Evolutionary conservation across 768 basidiomycete genomes (phyloP).

Genomic region (Lactarius indigo): DNA sequence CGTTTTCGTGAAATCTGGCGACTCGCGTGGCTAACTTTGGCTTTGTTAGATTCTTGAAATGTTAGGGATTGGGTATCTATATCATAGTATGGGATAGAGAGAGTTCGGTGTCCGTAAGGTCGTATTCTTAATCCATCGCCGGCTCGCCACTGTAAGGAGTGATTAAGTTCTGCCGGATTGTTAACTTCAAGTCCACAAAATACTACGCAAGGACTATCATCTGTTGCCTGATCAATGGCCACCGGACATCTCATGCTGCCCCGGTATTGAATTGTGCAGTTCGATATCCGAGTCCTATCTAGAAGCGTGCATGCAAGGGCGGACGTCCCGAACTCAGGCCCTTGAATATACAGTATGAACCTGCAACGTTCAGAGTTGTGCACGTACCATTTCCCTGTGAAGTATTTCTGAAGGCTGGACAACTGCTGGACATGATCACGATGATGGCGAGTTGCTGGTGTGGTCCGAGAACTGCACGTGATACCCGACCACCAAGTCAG

Average conservation of each 20-base stretch:
- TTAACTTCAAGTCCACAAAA: too few species aligned
- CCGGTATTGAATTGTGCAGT: too few species aligned
- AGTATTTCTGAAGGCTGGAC: slow-evolving; percentile 24
- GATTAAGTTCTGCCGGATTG: not conserved
- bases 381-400: slow-evolving; percentile 36
- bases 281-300: too few species aligned
- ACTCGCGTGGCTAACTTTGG: not conserved
- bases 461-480: not conserved
- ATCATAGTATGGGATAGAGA: not conserved
- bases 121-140: not conserved
- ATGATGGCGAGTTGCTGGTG: not conserved
- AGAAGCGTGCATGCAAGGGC: too few species aligned
- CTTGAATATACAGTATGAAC: too few species aligned
- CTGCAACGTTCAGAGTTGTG: not conserved
- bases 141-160: not conserved
- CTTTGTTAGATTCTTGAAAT: not conserved
- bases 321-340: too few species aligned
- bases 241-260: too few species aligned
- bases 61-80: not conserved
- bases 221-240: too few species aligned
- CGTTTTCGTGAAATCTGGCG: not conserved
- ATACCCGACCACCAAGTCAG: not conserved
- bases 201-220: too few species aligned
- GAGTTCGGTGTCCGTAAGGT: not conserved
- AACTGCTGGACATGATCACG: too few species aligned